Conservation (phyloP, 2,329 filamentous ascomycete species). For the Alternaria alternata region DNA sequence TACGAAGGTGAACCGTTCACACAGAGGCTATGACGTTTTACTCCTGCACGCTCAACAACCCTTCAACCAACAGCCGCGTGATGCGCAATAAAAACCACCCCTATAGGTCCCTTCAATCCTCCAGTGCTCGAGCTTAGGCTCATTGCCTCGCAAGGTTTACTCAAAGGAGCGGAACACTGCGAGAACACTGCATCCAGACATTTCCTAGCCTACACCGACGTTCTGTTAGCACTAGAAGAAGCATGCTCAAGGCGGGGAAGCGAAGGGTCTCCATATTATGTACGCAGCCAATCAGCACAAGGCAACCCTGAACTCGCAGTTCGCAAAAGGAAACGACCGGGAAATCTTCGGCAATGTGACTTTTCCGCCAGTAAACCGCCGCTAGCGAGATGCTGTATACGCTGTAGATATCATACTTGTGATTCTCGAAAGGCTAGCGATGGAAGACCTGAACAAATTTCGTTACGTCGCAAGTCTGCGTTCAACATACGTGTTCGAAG, state of each 20-base stretch:
- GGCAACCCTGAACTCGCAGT: not conserved
- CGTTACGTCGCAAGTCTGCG: not conserved
- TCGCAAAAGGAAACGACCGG: not conserved
- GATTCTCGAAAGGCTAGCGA: not conserved
- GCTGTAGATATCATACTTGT: not conserved
- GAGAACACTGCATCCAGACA: constrained; percentile 7
- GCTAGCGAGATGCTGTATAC: not conserved
- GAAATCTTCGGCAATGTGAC: not conserved
- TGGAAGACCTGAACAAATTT: not conserved
- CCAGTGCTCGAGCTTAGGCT: not conserved
- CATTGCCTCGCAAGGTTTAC: constrained; percentile 4
- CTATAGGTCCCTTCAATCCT: not conserved
- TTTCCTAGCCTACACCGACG: constrained; percentile 2
- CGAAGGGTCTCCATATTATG: not conserved
- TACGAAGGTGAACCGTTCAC: not conserved
- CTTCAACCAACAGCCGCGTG: not conserved
- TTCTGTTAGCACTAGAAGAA: not conserved
- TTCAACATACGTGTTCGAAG: not conserved
- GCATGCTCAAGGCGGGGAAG: constrained; percentile 3
- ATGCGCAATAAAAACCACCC: not conserved
- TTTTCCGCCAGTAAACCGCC: constrained; percentile 3
- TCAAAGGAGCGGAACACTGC: constrained; percentile 21
- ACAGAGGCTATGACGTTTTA: not conserved
- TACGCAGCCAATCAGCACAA: not conserved
- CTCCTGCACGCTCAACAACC: not conserved